Evolutionary conservation across 805 yeast genomes (phyloP).

Genomic region (Saccharomycopsis sp.): DNA sequence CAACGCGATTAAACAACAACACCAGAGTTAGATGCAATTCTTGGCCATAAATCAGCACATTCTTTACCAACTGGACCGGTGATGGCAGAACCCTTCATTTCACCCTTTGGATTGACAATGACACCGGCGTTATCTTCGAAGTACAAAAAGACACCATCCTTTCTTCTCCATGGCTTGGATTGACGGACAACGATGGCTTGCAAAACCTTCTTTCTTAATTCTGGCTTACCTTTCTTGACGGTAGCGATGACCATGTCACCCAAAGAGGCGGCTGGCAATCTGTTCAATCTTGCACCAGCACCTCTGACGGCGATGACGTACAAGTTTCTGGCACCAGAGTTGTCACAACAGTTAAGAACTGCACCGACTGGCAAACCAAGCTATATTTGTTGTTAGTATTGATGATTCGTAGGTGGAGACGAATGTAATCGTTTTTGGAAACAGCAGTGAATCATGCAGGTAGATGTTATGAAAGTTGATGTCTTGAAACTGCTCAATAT

Average conservation of each 20-base stretch:
- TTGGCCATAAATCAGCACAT: conserved; percentile 99
- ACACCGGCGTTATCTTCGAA: conserved; percentile 99
- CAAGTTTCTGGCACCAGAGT: conserved; percentile 99
- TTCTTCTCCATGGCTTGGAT: conserved; percentile 99
- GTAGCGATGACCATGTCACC: conserved; percentile 99
- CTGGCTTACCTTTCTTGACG: conserved; percentile 99
- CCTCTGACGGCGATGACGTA: conserved; percentile 99
- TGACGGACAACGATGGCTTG: conserved; percentile 99
- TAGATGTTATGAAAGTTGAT: conserved; percentile 1
- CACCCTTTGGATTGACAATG: conserved; percentile 99
- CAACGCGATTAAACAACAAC: conserved; percentile 79
- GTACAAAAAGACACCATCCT: conserved; percentile 99
- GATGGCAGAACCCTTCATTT: conserved; percentile 99
- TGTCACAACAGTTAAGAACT: conserved; percentile 99
- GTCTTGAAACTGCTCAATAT: no score
- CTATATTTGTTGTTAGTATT: conserved; percentile 34
- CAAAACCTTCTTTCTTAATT: conserved; percentile 99
- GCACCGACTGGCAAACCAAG: conserved; percentile 99
- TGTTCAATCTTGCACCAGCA: conserved; percentile 98
- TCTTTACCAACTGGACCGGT: conserved; percentile 99
- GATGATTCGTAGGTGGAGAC: not conserved
- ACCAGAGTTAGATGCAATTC: conserved; percentile 99
- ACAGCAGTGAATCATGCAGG: conserved; percentile 3
- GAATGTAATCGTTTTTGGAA: no score
- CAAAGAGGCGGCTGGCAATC: conserved; percentile 99